Percentiles rank a stretch among this genome's conserved stretches.
These are phyloP conservation scores for Aureobasidium sp. DNA, from an alignment of 2,329 filamentous ascomycete genomes.

Conservation along the genomic window DNA sequence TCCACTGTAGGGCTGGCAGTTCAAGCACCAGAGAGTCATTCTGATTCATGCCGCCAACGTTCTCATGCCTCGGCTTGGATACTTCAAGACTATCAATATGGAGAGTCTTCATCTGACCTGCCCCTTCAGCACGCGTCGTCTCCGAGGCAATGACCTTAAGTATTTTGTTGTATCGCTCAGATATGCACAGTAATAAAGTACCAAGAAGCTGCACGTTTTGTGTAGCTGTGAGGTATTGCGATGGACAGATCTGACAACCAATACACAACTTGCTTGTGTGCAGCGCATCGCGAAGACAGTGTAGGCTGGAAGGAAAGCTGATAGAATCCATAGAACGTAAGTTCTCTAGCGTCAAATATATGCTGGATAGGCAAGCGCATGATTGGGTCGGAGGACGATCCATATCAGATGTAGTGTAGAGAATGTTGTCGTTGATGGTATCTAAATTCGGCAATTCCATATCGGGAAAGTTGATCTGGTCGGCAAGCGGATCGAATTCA, in stretches of 20 bases:
- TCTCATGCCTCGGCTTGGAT: background rate
- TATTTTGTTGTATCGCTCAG: conserved; percentile 36
- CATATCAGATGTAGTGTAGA: background rate
- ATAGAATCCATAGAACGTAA: conserved; percentile 34
- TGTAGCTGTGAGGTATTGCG: conserved; percentile 34
- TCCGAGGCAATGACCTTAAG: conserved; percentile 36
- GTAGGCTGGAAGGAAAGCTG: conserved; percentile 37
- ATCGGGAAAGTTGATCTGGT: background rate
- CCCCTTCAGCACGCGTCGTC: conserved; percentile 26
- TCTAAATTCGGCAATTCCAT: background rate
- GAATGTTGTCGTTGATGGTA: background rate
- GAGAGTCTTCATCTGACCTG: conserved; percentile 34
- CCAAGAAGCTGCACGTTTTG: conserved; percentile 40
- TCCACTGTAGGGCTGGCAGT: conserved; percentile 39
- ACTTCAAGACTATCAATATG: conserved; percentile 34
- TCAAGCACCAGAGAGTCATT: conserved; percentile 28
- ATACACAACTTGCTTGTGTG: conserved; percentile 33
- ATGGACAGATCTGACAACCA: conserved; percentile 37
- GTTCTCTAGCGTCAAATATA: conserved; percentile 38
- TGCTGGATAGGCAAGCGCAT: conserved; percentile 41
- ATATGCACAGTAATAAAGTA: conserved; percentile 36
- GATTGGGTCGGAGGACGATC: conserved; percentile 22
- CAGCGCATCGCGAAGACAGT: conserved; percentile 37
- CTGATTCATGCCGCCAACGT: background rate
- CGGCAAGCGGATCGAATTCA: background rate